Percentiles rank a stretch among this genome's conserved stretches.
Conservation (phyloP, 768 basidiomycete genomes). For the Naganishia randhawae region DNA sequence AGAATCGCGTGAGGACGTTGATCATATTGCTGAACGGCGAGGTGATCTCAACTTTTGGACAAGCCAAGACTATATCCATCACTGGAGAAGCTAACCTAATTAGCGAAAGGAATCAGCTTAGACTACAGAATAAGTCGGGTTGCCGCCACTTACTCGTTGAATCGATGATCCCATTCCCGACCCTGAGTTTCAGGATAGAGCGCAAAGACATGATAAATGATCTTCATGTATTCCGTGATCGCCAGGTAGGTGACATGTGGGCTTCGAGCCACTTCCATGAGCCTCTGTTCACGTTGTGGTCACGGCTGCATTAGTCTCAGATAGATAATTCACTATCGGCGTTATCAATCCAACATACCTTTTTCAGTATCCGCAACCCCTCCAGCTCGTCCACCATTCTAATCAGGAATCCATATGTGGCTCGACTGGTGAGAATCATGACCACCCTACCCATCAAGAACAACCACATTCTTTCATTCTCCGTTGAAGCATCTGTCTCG, state of each 20-base stretch:
- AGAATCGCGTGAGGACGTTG: slow-evolving; percentile 71
- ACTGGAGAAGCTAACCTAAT: not conserved
- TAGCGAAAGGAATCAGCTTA: not conserved
- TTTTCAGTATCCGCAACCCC: not conserved
- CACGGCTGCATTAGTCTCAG: too few species aligned
- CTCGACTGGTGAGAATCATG: slow-evolving; percentile 15
- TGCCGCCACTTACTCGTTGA: slow-evolving; percentile 62
- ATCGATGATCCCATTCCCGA: slow-evolving; percentile 61
- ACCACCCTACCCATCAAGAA: slow-evolving; percentile 19
- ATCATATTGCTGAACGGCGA: slow-evolving; percentile 76
- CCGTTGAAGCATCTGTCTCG: not conserved
- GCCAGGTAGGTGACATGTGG: slow-evolving; percentile 54
- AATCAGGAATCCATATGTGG: slow-evolving; percentile 10
- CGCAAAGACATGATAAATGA: slow-evolving; percentile 72
- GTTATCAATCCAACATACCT: not conserved
- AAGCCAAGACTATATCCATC: slow-evolving; percentile 65
- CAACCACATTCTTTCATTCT: not conserved
- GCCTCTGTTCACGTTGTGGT: not conserved
- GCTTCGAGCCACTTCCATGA: not conserved
- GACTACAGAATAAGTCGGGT: not conserved
- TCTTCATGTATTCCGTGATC: slow-evolving; percentile 75
- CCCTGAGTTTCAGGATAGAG: slow-evolving; percentile 63
- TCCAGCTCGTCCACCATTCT: slow-evolving; percentile 10
- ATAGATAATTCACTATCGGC: not conserved
- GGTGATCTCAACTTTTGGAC: slow-evolving; percentile 63